phyloP scores from a whole-genome alignment of 306 rosid species.

The Benincasa hispida region DNA sequence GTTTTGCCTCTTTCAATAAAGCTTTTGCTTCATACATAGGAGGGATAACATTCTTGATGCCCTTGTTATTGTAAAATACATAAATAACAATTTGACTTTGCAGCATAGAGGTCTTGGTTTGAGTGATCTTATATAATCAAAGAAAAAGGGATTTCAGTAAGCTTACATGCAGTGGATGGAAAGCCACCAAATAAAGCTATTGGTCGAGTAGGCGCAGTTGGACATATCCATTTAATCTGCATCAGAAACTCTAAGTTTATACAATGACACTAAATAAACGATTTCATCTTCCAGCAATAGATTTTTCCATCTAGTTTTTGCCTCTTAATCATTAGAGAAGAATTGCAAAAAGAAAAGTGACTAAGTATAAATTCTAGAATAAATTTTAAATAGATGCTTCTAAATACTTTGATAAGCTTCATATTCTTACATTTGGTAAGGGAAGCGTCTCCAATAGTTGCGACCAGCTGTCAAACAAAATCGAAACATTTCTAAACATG shows the following conservation, averaged over 20 bases:
- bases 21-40: not conserved
- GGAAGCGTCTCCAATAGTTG: slow-evolving; percentile 91
- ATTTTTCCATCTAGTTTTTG: not conserved
- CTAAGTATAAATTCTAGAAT: not conserved
- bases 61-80: not conserved
- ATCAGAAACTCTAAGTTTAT: slow-evolving; percentile 11
- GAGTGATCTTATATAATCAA: not conserved
- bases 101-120: not conserved
- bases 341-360: not conserved
- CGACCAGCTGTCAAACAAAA: slow-evolving; percentile 73
- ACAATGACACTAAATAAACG: not conserved
- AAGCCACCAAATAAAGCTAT: slow-evolving; percentile 73
- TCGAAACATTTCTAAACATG: slow-evolving; percentile 1
- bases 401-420: not conserved
- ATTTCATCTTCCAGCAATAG: not conserved
- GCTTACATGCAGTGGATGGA: slow-evolving; percentile 97
- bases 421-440: slow-evolving; percentile 74
- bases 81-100: not conserved
- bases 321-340: not conserved
- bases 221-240: slow-evolving; percentile 99
- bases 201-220: slow-evolving; percentile 96
- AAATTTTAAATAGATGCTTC: not conserved
- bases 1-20: not conserved
- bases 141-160: not conserved
- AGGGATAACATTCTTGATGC: not conserved